Evolutionary conservation across 148 eudicot genomes (phyloP).

Genomic region (Cornus suecica): DNA sequence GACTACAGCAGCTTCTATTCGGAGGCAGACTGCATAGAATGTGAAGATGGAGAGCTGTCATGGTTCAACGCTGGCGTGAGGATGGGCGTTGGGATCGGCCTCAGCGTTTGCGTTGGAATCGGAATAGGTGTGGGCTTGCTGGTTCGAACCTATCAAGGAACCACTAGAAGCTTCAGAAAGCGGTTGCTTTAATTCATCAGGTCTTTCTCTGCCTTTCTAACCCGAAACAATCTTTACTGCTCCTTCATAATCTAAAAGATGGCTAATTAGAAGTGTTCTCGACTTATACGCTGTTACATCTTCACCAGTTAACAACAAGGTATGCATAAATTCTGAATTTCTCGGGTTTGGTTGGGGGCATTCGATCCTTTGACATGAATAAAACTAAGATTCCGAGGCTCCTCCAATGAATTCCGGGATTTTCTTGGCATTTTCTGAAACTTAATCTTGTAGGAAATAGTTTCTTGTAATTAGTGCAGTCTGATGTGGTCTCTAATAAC

Average conservation of each 20-base stretch:
- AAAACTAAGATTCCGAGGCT: background rate
- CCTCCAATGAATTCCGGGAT: background rate
- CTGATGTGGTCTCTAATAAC: background rate
- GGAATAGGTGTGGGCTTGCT: constrained; percentile 78
- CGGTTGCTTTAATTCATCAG: constrained; percentile 34
- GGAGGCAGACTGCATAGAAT: constrained; percentile 44
- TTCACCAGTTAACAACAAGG: background rate
- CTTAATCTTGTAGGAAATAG: background rate
- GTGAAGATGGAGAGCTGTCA: constrained; percentile 69
- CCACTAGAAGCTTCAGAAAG: constrained; percentile 55
- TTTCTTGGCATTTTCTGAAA: background rate
- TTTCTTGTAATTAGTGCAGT: constrained; percentile 5
- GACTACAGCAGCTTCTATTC: constrained; percentile 28
- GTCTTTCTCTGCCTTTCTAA: background rate
- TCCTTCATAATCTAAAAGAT: background rate
- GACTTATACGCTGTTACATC: background rate
- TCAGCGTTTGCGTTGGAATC: constrained; percentile 62
- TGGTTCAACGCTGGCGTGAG: constrained; percentile 80
- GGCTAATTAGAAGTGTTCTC: background rate
- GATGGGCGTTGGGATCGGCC: constrained; percentile 77
- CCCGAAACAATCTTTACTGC: background rate
- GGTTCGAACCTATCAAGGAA: constrained; percentile 70
- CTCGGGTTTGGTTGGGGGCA: background rate
- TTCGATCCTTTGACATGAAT: background rate
- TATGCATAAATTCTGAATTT: background rate